Base-by-base conservation (phyloP, 2,329 filamentous ascomycete genomes). In the Xenosphaeropsis pyriputrescens region DNA sequence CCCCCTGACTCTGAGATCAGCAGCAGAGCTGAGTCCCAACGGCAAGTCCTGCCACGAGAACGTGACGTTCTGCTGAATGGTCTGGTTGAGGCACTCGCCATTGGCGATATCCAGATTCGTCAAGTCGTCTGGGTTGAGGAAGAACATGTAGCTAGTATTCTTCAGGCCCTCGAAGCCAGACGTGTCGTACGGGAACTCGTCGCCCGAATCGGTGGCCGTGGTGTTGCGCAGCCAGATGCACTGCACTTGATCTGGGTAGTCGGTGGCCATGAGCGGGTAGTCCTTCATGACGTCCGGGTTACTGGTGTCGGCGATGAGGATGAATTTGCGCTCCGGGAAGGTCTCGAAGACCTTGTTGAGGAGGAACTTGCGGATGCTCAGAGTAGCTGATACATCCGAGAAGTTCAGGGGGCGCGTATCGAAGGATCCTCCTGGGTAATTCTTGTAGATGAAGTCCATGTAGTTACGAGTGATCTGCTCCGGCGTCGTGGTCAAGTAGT, bases 321-420 rank as follows among this genome's bases (percentile, higher is more conserved):
- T 69, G 51, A 88, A 88, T 47, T 80, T 82, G 32, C 83, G 70
- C 47, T 77, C 49, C 0, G 83, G 83, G 52, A 79, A 88, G 0
- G 81, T 86, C 54, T 75, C 64, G 55, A 88, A 84, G 44, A 86
- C 63, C 55, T 78, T 82, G 43, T 75, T 65, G 13, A 88, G 68
- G 2, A 88, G 65, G 56, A 65, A 80, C 40, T 70, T 70, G 35
- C 83, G 77, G 51, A 86, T 82, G 5, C 69, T 69, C 29, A 86
- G 65, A 0, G 80, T 85, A 4, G 77, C 80, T n/a, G 60, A 64
- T 11, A 81, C 64, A 45, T 86, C 79, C n/a, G 71, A 79, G 60
- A 88, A 85, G 63, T 88, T 86, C 15, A 88, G 68, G 0, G 83
- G 81, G 0, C 80, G 71, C 1, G 79, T 85, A 49, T 88, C 82